Evolutionary conservation across 306 rosid genomes (phyloP).

Genomic region (Biancaea sappan): DNA sequence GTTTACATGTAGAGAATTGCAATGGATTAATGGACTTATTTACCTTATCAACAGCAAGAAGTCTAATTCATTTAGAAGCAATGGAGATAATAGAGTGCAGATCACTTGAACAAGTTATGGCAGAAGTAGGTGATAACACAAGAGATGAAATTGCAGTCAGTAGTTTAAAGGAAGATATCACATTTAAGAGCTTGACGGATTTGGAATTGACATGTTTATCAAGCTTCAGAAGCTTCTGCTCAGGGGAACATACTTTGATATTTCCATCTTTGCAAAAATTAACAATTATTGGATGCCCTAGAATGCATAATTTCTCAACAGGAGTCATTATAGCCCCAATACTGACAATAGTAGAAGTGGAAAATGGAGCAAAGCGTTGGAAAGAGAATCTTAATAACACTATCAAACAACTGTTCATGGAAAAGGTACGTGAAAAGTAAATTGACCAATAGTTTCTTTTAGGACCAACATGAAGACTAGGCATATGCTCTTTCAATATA

Average conservation of each 20-base stretch:
- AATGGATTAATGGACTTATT: no score
- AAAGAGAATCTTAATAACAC: background rate
- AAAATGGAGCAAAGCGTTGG: background rate
- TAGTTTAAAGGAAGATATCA: no score
- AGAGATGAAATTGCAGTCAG: no score
- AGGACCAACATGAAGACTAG: no score
- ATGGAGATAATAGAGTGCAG: no score
- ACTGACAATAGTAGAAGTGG: background rate
- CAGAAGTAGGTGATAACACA: no score
- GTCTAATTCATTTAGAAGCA: no score
- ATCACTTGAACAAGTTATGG: no score
- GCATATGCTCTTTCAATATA: no score
- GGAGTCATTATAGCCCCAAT: background rate
- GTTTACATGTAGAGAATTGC: no score
- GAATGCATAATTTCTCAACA: background rate
- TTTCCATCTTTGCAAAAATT: background rate
- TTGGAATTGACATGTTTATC: background rate
- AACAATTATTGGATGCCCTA: background rate
- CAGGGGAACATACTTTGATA: background rate
- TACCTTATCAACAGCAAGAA: no score
- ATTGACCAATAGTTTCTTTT: no score
- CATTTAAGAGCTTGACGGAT: background rate
- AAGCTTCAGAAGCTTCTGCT: background rate
- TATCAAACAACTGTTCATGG: background rate
- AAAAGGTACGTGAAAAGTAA: background rate